Evolutionary conservation across 1,284 basidiomycete species (phyloP).

Genomic region (Vanrija humicola): DNA sequence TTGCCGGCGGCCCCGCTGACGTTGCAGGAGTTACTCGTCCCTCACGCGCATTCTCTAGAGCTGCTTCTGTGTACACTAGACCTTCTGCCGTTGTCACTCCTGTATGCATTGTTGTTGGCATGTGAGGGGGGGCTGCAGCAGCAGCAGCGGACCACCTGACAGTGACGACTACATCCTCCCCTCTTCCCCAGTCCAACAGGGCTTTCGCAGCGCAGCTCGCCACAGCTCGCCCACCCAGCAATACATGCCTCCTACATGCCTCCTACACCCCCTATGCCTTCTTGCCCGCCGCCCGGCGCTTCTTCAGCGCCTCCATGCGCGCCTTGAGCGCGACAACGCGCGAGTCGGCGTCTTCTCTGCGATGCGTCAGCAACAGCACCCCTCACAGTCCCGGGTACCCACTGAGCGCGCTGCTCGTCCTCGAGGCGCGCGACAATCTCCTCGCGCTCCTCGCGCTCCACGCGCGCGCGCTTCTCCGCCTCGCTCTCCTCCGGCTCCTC

Average conservation of each 20-base stretch:
- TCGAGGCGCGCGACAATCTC: slow-evolving; percentile 47
- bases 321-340: slow-evolving; percentile 44
- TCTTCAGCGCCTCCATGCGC: slow-evolving; percentile 44
- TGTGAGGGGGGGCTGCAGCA: too few species aligned
- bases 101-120: too few species aligned
- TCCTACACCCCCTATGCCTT: slow-evolving; percentile 1
- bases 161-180: too few species aligned
- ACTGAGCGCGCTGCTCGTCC: slow-evolving; percentile 50
- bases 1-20: background rate
- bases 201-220: too few species aligned
- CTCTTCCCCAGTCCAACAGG: too few species aligned
- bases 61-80: background rate
- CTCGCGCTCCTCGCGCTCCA: slow-evolving; percentile 46
- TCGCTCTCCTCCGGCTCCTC: slow-evolving; percentile 43
- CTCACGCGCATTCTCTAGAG: slow-evolving; percentile 38
- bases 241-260: background rate
- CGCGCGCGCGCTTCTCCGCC: slow-evolving; percentile 33
- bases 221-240: background rate
- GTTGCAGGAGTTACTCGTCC: slow-evolving; percentile 36
- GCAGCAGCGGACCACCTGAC: too few species aligned
- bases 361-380: background rate
- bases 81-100: too few species aligned
- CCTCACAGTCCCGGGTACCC: slow-evolving; percentile 17
- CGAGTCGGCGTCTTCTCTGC: slow-evolving; percentile 48
- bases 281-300: slow-evolving; percentile 29